phyloP scores from a whole-genome alignment of 108 stramenopile genomes.

The Fistulifera pelliculosa region DNA sequence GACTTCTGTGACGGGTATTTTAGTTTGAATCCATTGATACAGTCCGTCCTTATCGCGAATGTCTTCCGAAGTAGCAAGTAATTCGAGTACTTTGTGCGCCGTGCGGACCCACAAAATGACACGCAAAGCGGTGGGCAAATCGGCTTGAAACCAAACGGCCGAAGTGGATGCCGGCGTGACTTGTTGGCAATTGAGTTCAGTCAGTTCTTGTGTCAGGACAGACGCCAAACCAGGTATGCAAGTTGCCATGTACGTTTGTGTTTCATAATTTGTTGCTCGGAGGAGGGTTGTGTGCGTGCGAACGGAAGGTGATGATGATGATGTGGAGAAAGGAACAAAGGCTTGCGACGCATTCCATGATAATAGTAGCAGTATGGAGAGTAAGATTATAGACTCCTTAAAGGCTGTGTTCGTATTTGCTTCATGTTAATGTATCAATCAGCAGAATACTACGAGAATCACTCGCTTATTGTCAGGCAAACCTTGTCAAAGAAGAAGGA shows the following conservation, averaged over 20 bases:
- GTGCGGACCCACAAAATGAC: slow-evolving; percentile 60
- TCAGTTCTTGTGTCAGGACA: slow-evolving; percentile 45
- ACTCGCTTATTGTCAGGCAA: too few species aligned
- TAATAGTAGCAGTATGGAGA: too few species aligned
- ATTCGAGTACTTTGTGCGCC: slow-evolving; percentile 68
- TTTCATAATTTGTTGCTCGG: not conserved
- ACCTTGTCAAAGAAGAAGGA: too few species aligned
- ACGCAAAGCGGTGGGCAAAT: slow-evolving; percentile 33
- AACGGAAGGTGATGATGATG: too few species aligned
- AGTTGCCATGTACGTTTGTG: slow-evolving; percentile 36
- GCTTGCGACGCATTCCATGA: too few species aligned
- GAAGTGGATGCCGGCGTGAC: slow-evolving; percentile 14
- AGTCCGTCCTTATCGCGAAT: slow-evolving; percentile 43
- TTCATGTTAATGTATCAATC: too few species aligned
- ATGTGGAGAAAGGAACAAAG: too few species aligned
- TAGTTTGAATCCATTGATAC: slow-evolving; percentile 31
- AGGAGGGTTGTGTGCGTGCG: too few species aligned
- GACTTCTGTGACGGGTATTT: slow-evolving; percentile 36
- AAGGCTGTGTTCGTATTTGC: too few species aligned
- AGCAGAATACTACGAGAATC: too few species aligned
- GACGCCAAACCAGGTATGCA: slow-evolving; percentile 67
- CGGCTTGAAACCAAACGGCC: slow-evolving; percentile 23
- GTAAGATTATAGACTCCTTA: too few species aligned
- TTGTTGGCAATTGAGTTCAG: slow-evolving; percentile 26
- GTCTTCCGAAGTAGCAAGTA: slow-evolving; percentile 14